Evolutionary conservation across 768 basidiomycete species (phyloP), one percentile per base, ranked within the genome.

Genomic region (Lactarius pseudohatsudake): DNA sequence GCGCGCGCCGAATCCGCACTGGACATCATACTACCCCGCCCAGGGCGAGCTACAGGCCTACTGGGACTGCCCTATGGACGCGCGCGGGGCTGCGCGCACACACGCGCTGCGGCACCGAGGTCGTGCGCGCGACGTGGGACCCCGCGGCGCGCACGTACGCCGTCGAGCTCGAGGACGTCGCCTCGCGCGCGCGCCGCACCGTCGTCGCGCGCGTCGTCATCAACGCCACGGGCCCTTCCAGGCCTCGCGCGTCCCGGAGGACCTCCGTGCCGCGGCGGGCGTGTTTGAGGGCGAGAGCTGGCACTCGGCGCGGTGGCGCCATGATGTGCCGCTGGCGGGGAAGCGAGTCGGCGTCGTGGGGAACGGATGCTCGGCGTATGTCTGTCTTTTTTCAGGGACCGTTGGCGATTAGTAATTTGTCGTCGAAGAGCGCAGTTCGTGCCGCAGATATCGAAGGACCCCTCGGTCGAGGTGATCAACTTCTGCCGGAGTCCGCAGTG

Each of bases 291-390:
- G 87, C 2, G 71, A 73, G 13, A 58, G 78, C 20, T 88, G 82
- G 76, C 87, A 88, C 73, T 84, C 86, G 36, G 81, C 84, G 26
- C 71, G 74, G 62, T 83, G 88, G 88, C 75, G 79, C 55, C 83
- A 85, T 58, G 83, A 83, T 70, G 79, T 87, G 20, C 72, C 79
- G 54, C 72, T 88, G 63, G 76, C 75, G 64, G 82, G 81, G 2
- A 86, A 85, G 74, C 76, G 79, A 32, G 80, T 89, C 8, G 86
- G 83, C 1, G 82, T 88, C 16, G 82, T 88, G 71, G 87, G 86
- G 45, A 87, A 87, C 71, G 87, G 85, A 4, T 86, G 82, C 67
- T 85, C 84, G 50, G 86, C 81, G 81, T 86, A 55, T 30, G 67
- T 69, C 30, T 68, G 64, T 65, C 62, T 57, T 32, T 13, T 43